These are phyloP conservation scores for Ascosphaera acerosa DNA, from an alignment of 2,329 filamentous ascomycete species.

Conservation along the genomic window DNA sequence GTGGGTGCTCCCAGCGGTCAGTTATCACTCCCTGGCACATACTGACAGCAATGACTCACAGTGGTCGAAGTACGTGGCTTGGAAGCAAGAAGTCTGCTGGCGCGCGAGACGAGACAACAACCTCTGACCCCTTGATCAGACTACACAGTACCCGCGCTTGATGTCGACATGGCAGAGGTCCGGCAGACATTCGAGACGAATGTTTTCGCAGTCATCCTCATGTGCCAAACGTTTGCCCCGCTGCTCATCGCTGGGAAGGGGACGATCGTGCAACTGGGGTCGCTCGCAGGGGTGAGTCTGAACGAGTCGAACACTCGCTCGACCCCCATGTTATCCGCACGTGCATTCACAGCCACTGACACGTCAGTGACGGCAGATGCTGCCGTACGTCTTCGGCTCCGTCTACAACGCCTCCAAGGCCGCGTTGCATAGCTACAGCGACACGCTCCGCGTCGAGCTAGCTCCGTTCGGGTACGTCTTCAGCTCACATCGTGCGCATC, in stretches of 20 bases:
- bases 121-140: no score
- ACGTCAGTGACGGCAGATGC: no score
- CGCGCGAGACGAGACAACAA: no score
- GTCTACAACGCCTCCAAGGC: slow-evolving; percentile 35
- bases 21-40: background rate
- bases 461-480: slow-evolving; percentile 19
- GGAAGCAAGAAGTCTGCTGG: no score
- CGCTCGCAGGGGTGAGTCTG: slow-evolving; percentile 16
- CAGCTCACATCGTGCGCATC: background rate
- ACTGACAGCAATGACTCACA: slow-evolving; percentile 3
- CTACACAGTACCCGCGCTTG: slow-evolving; percentile 31
- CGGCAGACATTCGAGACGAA: slow-evolving; percentile 27
- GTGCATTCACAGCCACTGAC: no score
- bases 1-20: slow-evolving; percentile 8
- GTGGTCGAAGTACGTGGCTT: slow-evolving; percentile 5
- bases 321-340: no score
- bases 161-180: slow-evolving; percentile 25
- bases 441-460: slow-evolving; percentile 33
- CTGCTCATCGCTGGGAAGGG: slow-evolving; percentile 24
- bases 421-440: slow-evolving; percentile 30
- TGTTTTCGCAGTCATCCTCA: slow-evolving; percentile 30
- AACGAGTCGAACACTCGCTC: no score
- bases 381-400: slow-evolving; percentile 21
- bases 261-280: slow-evolving; percentile 22
- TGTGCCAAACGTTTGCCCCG: slow-evolving; percentile 31